phyloP scores from a whole-genome alignment of 441 rosid species.

The Manihot esculenta region DNA sequence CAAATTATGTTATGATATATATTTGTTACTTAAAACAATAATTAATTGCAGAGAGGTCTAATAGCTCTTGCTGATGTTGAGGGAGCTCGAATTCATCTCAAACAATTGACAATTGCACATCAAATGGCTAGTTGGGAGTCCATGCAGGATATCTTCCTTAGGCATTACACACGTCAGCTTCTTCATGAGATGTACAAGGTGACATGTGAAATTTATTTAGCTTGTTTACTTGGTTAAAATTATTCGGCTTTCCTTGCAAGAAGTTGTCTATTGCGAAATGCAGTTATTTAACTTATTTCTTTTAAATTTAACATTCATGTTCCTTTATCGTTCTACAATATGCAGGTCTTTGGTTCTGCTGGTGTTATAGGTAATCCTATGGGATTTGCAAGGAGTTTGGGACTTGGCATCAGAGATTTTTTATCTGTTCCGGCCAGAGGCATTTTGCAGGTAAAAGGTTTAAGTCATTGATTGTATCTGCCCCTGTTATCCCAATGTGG shows the following conservation, averaged over 20 bases:
- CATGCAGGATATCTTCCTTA: conserved; percentile 78
- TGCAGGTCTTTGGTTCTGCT: conserved; percentile 96
- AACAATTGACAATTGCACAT: conserved; percentile 73
- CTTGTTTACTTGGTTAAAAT: conserved; percentile 8
- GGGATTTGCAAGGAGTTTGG: conserved; percentile 97
- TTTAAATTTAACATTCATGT: conserved; percentile 7
- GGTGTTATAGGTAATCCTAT: conserved; percentile 98
- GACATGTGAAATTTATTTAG: conserved; percentile 8
- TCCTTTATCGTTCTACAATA: conserved; percentile 17
- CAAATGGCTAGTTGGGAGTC: conserved; percentile 97
- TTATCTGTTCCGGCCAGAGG: conserved; percentile 86
- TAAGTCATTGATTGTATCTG: conserved; percentile 13
- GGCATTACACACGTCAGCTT: conserved; percentile 87
- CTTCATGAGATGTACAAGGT: conserved; percentile 99
- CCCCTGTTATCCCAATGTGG: conserved; percentile 16
- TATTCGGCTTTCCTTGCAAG: neutral
- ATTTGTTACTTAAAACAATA: conserved; percentile 12
- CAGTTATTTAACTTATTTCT: neutral
- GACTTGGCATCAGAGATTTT: conserved; percentile 89
- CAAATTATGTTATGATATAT: conserved; percentile 3
- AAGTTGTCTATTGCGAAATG: neutral
- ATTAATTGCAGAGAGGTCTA: conserved; percentile 72
- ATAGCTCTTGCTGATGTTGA: conserved; percentile 98
- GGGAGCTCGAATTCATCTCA: conserved; percentile 92
- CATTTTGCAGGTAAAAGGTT: conserved; percentile 60